phyloP scores from a whole-genome alignment of 208 protist genomes.

The Crithidia thermophila region DNA sequence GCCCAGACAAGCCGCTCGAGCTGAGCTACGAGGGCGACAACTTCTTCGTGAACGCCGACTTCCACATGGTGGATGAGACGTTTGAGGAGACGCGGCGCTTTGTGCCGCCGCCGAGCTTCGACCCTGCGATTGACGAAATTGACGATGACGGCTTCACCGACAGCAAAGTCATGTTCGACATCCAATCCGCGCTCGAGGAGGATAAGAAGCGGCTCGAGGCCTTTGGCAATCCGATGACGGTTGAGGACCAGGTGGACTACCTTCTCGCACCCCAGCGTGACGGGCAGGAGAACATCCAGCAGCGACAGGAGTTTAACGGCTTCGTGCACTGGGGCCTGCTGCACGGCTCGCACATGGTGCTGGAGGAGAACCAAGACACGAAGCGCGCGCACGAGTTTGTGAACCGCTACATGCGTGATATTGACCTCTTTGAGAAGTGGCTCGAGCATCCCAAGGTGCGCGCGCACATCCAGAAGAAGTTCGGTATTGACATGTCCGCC shows the following conservation, averaged over 20 bases:
- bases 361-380: conserved; percentile 87
- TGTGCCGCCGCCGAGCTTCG: conserved; percentile 80
- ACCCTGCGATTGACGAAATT: conserved; percentile 83
- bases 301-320: conserved; percentile 89
- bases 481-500: conserved; percentile 79
- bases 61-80: conserved; percentile 82
- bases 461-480: conserved; percentile 89
- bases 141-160: conserved; percentile 87
- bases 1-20: conserved; percentile 65
- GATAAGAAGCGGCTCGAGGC: conserved; percentile 85
- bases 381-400: conserved; percentile 89
- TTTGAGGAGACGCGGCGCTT: conserved; percentile 80
- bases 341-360: conserved; percentile 84
- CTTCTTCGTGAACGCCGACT: conserved; percentile 74
- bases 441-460: conserved; percentile 90
- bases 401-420: conserved; percentile 90
- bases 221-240: conserved; percentile 86
- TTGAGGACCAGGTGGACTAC: conserved; percentile 88
- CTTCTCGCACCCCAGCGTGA: conserved; percentile 83
- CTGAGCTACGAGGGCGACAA: conserved; percentile 71
- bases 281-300: conserved; percentile 79
- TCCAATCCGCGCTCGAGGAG: conserved; percentile 82
- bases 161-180: conserved; percentile 78
- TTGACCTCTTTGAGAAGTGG: conserved; percentile 92
- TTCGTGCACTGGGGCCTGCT: conserved; percentile 91